Conservation (phyloP, 164 flowering plant species). For the Akebia trifoliata region DNA sequence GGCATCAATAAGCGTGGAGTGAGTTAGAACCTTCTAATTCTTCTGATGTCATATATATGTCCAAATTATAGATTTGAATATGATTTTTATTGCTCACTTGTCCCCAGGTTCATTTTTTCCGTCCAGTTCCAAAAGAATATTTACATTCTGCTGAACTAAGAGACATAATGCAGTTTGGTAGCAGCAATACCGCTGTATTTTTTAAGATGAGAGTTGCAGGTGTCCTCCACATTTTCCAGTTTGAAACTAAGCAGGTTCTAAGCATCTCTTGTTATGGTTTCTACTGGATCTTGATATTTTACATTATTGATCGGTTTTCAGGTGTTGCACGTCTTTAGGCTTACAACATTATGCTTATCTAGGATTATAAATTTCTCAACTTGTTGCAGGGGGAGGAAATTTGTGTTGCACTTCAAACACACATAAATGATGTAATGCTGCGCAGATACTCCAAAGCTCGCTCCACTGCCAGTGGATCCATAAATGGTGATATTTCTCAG, state of each 20-base stretch:
- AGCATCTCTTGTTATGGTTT: neutral
- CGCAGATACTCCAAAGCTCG: constrained; percentile 97
- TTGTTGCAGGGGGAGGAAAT: constrained; percentile 88
- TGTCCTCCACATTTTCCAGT: constrained; percentile 95
- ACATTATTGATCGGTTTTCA: neutral
- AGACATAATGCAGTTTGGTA: constrained; percentile 99
- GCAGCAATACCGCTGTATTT: constrained; percentile 97
- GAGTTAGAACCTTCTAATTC: constrained; percentile 18
- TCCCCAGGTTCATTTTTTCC: constrained; percentile 91
- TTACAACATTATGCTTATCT: neutral
- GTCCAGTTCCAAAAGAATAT: constrained; percentile 99
- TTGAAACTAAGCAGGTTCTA: constrained; percentile 95
- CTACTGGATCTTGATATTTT: neutral
- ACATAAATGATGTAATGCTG: constrained; percentile 98
- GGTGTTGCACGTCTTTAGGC: neutral
- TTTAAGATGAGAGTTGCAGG: constrained; percentile 99
- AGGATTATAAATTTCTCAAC: neutral
- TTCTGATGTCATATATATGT: neutral
- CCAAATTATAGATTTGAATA: neutral
- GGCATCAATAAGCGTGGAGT: constrained; percentile 99
- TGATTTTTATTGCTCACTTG: constrained; percentile 11
- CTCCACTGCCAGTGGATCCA: constrained; percentile 50
- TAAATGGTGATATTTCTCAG: constrained; percentile 58
- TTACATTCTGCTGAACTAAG: constrained; percentile 97
- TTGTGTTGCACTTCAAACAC: constrained; percentile 99